Conservation (phyloP, 176 grass and related monocot species). For the Avena eriantha region DNA sequence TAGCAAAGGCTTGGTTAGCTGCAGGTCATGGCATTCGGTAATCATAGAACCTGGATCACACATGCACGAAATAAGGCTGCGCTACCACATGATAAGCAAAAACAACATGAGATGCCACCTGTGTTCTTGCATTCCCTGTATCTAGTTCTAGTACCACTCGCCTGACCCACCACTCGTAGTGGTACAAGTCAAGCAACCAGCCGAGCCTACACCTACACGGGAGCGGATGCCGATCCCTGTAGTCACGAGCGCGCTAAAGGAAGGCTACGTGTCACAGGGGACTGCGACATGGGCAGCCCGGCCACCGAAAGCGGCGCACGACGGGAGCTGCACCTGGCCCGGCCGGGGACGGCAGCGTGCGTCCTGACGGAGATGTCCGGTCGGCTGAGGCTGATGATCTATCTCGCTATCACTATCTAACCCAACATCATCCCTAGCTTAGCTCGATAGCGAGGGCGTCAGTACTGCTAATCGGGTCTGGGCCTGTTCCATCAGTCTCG, state of each 20-base stretch:
- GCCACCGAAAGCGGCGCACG: slow-evolving; percentile 4
- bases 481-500: slow-evolving; percentile 5
- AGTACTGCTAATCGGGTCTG: slow-evolving; percentile 6
- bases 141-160: not conserved
- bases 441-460: not conserved
- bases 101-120: not conserved
- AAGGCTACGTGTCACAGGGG: not conserved
- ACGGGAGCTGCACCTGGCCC: slow-evolving; percentile 31
- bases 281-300: not conserved
- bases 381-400: not conserved
- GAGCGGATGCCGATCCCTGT: not conserved
- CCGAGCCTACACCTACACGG: not conserved
- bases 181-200: not conserved
- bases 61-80: not conserved
- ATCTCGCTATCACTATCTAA: not conserved
- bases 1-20: not conserved
- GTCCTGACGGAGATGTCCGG: not conserved
- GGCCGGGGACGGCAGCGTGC: not conserved
- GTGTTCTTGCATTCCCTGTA: not conserved
- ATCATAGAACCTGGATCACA: not conserved
- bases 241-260: not conserved
- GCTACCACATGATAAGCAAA: not conserved
- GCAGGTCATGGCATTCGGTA: not conserved
- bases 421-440: not conserved
- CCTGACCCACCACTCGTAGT: not conserved